Evolutionary conservation across 2,329 filamentous ascomycete species (phyloP).

Genomic region (Fusarium sp.): DNA sequence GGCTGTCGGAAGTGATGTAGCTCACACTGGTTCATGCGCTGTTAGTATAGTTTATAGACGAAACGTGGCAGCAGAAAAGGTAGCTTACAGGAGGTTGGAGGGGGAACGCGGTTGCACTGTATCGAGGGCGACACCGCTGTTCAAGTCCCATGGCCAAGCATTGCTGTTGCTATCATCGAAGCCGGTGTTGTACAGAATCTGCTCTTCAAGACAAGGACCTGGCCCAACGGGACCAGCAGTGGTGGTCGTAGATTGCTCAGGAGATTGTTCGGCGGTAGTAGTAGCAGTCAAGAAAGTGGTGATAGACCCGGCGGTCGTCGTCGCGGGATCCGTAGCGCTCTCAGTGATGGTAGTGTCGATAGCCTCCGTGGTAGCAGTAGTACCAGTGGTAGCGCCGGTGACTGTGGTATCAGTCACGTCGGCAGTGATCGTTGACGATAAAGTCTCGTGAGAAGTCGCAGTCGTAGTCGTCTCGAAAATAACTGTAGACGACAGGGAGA

Average conservation of each 20-base stretch:
- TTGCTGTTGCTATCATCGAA: background rate
- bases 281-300: background rate
- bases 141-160: background rate
- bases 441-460: background rate
- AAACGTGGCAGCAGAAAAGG: background rate
- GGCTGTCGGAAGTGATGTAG: background rate
- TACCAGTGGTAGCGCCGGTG: background rate
- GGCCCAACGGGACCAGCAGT: background rate
- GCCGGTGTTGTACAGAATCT: constrained; percentile 1
- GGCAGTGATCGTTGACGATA: background rate
- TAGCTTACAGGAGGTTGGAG: background rate
- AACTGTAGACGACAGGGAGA: background rate
- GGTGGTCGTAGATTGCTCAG: background rate
- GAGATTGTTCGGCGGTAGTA: background rate
- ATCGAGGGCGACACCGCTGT: background rate
- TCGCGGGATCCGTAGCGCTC: background rate
- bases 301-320: background rate
- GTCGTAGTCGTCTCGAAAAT: background rate
- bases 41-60: background rate
- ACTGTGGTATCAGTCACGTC: background rate
- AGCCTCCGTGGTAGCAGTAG: background rate
- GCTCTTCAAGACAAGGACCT: background rate
- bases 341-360: background rate
- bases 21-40: background rate
- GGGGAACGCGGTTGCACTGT: background rate